Percentiles rank a stretch among this genome's conserved stretches.
These are phyloP conservation scores for Dacryopinax spathularia DNA, from an alignment of 768 basidiomycete species.

Conservation along the genomic window DNA sequence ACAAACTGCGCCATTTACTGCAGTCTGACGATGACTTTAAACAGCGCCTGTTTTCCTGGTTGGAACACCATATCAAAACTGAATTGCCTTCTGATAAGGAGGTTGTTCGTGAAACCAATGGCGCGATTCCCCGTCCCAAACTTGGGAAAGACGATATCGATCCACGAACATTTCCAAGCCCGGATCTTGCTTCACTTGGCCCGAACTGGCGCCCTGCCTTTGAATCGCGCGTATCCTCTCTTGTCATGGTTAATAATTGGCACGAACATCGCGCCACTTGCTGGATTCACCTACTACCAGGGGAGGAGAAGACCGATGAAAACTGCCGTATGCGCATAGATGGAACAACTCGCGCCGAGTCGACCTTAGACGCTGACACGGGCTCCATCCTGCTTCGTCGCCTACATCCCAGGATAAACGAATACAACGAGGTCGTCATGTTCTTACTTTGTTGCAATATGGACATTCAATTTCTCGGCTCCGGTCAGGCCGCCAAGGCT, in stretches of 20 bases:
- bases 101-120: not conserved
- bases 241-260: not conserved
- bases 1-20: slow-evolving; percentile 18
- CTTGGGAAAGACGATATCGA: not conserved
- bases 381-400: slow-evolving; percentile 18
- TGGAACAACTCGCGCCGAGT: not conserved
- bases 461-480: slow-evolving; percentile 35
- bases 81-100: not conserved
- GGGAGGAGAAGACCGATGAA: slow-evolving; percentile 18
- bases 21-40: slow-evolving; percentile 15
- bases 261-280: slow-evolving; percentile 24
- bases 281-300: slow-evolving; percentile 26
- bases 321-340: slow-evolving; percentile 21
- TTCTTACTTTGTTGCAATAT: slow-evolving; percentile 30
- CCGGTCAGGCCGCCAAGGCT: slow-evolving; percentile 31
- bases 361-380: slow-evolving; percentile 17
- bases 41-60: slow-evolving; percentile 12
- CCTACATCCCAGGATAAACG: slow-evolving; percentile 31
- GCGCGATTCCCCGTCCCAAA: not conserved
- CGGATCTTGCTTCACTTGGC: not conserved
- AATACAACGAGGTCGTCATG: slow-evolving; percentile 31
- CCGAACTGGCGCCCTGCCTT: not conserved
- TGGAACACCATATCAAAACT: slow-evolving; percentile 21
- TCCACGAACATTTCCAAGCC: not conserved
- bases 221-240: not conserved